Conservation (phyloP, 2,329 filamentous ascomycete genomes). For the Sporothrix luriei region DNA sequence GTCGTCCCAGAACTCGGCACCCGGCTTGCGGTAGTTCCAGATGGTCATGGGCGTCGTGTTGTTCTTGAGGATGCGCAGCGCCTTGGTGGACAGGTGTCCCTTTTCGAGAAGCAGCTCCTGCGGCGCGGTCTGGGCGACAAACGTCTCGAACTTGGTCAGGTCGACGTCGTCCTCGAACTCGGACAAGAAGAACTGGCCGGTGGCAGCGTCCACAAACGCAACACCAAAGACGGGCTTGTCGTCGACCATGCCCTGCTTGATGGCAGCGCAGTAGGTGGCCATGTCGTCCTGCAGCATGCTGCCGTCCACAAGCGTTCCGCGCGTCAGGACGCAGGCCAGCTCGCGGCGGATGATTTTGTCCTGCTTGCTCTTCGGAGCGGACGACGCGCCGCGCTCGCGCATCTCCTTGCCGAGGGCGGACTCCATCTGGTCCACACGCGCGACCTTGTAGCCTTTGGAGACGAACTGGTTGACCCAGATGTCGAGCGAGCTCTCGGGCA, state of each 20-base stretch:
- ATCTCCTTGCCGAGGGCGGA: conserved; percentile 96
- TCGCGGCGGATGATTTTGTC: conserved; percentile 95
- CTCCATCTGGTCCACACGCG: conserved; percentile 94
- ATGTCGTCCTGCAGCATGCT: conserved; percentile 98
- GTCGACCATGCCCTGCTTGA: conserved; percentile 73
- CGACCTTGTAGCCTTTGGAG: conserved; percentile 96
- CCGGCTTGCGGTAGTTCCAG: conserved; percentile 90
- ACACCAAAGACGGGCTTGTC: conserved; percentile 84
- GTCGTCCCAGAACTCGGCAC: conserved; percentile 86
- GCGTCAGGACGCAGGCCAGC: conserved; percentile 85
- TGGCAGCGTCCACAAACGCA: conserved; percentile 92
- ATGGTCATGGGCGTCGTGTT: conserved; percentile 90
- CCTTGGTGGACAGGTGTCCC: conserved; percentile 80
- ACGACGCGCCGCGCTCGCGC: conserved; percentile 79
- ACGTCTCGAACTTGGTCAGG: conserved; percentile 94
- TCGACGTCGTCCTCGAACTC: conserved; percentile 91
- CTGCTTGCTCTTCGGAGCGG: conserved; percentile 65
- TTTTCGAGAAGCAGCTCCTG: conserved; percentile 90
- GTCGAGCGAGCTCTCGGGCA: conserved; percentile 92
- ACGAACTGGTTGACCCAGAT: conserved; percentile 99
- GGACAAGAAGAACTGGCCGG: conserved; percentile 90
- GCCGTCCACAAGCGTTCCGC: conserved; percentile 90
- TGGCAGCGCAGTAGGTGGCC: conserved; percentile 92
- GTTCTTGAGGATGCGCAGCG: conserved; percentile 90
- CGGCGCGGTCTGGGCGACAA: conserved; percentile 88